These are phyloP conservation scores for Carallia brachiata DNA, from an alignment of 345 rosid genomes.

Conservation along the genomic window DNA sequence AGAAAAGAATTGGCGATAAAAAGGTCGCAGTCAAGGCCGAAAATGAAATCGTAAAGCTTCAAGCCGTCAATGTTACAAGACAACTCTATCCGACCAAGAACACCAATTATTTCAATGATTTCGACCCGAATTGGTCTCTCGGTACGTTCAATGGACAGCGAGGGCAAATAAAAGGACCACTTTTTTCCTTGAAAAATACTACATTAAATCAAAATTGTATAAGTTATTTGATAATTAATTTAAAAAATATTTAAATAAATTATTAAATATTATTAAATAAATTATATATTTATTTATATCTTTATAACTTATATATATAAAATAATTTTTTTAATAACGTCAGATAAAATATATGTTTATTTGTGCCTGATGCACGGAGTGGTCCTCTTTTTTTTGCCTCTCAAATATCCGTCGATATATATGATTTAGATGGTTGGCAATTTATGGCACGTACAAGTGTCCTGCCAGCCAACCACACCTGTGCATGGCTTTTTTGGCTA, in stretches of 20 bases:
- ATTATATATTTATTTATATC: too few species aligned
- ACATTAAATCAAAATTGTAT: too few species aligned
- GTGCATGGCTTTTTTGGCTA: not conserved
- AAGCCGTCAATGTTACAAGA: not conserved
- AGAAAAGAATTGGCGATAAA: not conserved
- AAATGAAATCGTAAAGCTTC: not conserved
- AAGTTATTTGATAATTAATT: too few species aligned
- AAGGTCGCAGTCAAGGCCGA: not conserved
- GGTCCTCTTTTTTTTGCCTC: not conserved
- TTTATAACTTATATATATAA: too few species aligned
- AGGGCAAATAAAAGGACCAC: not conserved
- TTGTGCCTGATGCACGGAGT: too few species aligned
- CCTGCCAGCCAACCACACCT: not conserved
- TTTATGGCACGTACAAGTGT: conserved; percentile 14
- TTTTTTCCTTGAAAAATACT: not conserved
- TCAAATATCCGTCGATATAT: conserved; percentile 18
- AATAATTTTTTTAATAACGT: too few species aligned
- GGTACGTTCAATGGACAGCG: not conserved
- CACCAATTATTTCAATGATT: conserved; percentile 22
- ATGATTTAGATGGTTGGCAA: not conserved
- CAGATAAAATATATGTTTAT: too few species aligned
- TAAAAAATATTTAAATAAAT: too few species aligned
- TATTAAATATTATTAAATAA: too few species aligned
- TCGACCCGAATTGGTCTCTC: conserved; percentile 7
- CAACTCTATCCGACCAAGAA: conserved; percentile 21